phyloP scores from a whole-genome alignment of 371 early-diverging fungal species.

The Mortierella sp. region DNA sequence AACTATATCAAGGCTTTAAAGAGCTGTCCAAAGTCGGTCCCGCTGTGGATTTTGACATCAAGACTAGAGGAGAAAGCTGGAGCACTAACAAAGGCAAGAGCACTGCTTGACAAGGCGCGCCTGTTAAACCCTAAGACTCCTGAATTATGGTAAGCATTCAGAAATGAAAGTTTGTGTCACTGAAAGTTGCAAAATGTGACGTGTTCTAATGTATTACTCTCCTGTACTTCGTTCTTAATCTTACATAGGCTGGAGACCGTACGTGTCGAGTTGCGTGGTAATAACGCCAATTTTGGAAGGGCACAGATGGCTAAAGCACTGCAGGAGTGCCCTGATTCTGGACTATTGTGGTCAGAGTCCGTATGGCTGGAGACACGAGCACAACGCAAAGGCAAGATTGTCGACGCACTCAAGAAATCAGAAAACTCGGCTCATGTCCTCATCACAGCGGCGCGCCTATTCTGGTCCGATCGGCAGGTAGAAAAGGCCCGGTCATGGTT shows the following conservation, averaged over 20 bases:
- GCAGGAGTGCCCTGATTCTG: conserved; percentile 92
- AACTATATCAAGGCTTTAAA: conserved; percentile 84
- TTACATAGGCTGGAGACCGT: conserved; percentile 77
- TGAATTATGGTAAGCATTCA: conserved; percentile 77
- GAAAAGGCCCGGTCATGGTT: conserved; percentile 97
- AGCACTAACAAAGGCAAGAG: conserved; percentile 84
- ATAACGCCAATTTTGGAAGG: conserved; percentile 80
- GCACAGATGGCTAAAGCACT: conserved; percentile 89
- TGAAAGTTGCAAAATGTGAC: background rate
- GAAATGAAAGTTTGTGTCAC: background rate
- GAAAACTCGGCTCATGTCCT: conserved; percentile 88
- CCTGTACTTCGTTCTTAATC: background rate
- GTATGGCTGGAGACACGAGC: conserved; percentile 91
- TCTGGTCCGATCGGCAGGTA: conserved; percentile 92
- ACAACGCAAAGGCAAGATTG: conserved; percentile 87
- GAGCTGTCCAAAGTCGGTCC: conserved; percentile 79
- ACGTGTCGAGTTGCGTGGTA: conserved; percentile 81
- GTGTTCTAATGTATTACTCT: background rate
- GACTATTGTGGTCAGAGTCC: conserved; percentile 90
- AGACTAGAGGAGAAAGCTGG: conserved; percentile 84
- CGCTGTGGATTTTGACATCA: conserved; percentile 87
- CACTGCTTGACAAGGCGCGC: conserved; percentile 89
- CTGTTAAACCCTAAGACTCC: conserved; percentile 85
- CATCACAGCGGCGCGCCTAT: conserved; percentile 88
- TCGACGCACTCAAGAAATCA: conserved; percentile 93